phyloP scores from a whole-genome alignment of 1,139 yeast genomes.

The Diutina neorugosa region DNA sequence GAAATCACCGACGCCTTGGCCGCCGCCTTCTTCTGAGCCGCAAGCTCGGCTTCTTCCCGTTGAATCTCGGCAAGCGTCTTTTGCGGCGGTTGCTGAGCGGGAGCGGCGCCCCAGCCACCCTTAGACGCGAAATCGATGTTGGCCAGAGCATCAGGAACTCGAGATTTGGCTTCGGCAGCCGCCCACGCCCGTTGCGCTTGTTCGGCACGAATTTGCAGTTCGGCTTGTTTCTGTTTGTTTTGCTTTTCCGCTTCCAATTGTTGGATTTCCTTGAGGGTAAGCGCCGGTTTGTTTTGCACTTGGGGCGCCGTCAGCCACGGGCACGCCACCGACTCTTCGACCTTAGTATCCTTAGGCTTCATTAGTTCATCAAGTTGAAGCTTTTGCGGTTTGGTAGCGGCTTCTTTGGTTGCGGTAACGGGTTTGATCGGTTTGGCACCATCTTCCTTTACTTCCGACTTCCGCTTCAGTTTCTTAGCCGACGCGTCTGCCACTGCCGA shows the following conservation, averaged over 20 bases:
- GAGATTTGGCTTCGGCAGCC: neutral
- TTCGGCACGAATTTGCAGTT: constrained; percentile 17
- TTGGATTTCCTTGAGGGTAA: constrained; percentile 61
- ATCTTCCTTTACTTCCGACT: neutral
- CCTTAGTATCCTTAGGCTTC: neutral
- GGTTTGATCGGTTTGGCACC: neutral
- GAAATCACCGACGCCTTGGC: constrained; percentile 10
- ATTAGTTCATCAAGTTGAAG: neutral
- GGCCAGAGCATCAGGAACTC: neutral
- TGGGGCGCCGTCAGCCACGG: constrained; percentile 15
- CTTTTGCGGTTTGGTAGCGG: neutral
- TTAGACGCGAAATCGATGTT: constrained; percentile 1
- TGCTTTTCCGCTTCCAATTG: constrained; percentile 48
- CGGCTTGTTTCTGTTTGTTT: constrained; percentile 24
- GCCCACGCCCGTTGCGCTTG: constrained; percentile 4
- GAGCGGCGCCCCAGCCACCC: constrained; percentile 3
- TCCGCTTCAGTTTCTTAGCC: neutral
- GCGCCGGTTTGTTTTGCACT: constrained; percentile 26
- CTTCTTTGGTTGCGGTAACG: neutral
- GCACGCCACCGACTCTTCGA: constrained; percentile 16
- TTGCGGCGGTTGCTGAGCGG: constrained; percentile 6
- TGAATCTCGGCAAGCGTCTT: constrained; percentile 37
- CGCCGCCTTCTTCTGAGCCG: constrained; percentile 17
- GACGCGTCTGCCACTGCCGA: too few species aligned
- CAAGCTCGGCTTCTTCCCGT: constrained; percentile 31